Conservation (phyloP, 1,284 basidiomycete genomes). For the Moesziomyces aphidis region DNA sequence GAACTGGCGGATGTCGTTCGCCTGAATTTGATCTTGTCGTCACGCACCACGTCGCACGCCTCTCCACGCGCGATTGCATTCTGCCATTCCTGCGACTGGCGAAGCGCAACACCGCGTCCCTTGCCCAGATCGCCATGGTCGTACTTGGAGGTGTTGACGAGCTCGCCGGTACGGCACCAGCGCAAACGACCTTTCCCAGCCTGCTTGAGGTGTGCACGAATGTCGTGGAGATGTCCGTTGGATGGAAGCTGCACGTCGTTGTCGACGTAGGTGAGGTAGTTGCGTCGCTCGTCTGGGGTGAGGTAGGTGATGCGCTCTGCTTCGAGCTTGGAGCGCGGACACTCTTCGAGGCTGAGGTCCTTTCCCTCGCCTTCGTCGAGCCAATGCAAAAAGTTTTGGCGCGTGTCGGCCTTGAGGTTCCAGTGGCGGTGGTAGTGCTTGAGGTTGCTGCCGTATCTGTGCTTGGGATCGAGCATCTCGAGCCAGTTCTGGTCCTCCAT, state of each 20-base stretch:
- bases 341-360: slow-evolving; percentile 75
- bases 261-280: slow-evolving; percentile 75
- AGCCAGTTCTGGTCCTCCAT: slow-evolving; percentile 52
- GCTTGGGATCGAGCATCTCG: slow-evolving; percentile 50
- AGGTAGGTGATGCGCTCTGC: slow-evolving; percentile 71
- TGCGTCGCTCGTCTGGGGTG: slow-evolving; percentile 75
- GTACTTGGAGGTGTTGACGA: slow-evolving; percentile 69
- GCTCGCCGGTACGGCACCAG: slow-evolving; percentile 76
- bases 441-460: slow-evolving; percentile 56
- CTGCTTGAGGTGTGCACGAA: slow-evolving; percentile 22
- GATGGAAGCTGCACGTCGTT: slow-evolving; percentile 56
- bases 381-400: slow-evolving; percentile 70
- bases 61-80: slow-evolving; percentile 30
- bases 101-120: slow-evolving; percentile 57
- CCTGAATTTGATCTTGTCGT: slow-evolving; percentile 50
- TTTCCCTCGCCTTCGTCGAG: slow-evolving; percentile 79
- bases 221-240: slow-evolving; percentile 4
- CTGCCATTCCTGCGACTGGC: slow-evolving; percentile 39
- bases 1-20: slow-evolving; percentile 19
- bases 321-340: slow-evolving; percentile 77
- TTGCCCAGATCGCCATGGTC: slow-evolving; percentile 55
- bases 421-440: slow-evolving; percentile 54
- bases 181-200: slow-evolving; percentile 72
- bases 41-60: slow-evolving; percentile 35
- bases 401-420: slow-evolving; percentile 36